Evolutionary conservation across 257 asterid species (phyloP), one percentile per base, ranked within the genome.

Genomic region (Datura wrightii): DNA sequence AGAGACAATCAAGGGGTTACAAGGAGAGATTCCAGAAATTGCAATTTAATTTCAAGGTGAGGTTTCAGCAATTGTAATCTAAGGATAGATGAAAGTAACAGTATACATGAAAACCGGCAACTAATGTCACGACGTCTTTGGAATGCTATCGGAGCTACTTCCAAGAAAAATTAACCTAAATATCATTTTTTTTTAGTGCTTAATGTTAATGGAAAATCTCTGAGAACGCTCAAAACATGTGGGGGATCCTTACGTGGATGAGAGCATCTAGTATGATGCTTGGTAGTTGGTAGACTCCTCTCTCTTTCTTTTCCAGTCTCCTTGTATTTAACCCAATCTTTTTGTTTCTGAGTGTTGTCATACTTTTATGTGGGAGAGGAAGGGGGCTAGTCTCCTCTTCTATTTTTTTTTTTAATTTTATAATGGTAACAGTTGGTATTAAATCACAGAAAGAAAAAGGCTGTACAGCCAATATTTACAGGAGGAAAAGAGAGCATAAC

Each of bases 131-230:
- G 9, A 71, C 3, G 18, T n/a, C 59, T 72, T n/a, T 59, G 2
- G 59, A 71, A 71, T 18, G 60, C 81, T 10, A 46, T 31, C 39
- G 11, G 60, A 74, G 59, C 80, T 74, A 50, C 6, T 19, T 10
- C 80, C 80, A 46, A 72, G 80, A 10, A 72, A 72, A 42, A 44
- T n/a, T n/a, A 71, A 24, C n/a, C 18, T 71, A 69, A 69, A 37
- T 36, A 66, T 37, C 24, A 42, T 42, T 41, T 70, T 24, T 24
- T 24, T 11, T 42, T 70, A 70, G 79, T 70, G 54, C 37, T 70
- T 36, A 42, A 70, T 41, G 6, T 42, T 18, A 8, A 9, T 41
- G 79, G 36, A 8, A 42, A 42, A 70, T 39, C 41, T 72, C 10
- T 71, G 37, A 71, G 79, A 71, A 44, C 53, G 44, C 79, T 44